Evolutionary conservation across 768 basidiomycete species (phyloP), one percentile per base, ranked within the genome.

Genomic region (Psilocybe cyanescens): DNA sequence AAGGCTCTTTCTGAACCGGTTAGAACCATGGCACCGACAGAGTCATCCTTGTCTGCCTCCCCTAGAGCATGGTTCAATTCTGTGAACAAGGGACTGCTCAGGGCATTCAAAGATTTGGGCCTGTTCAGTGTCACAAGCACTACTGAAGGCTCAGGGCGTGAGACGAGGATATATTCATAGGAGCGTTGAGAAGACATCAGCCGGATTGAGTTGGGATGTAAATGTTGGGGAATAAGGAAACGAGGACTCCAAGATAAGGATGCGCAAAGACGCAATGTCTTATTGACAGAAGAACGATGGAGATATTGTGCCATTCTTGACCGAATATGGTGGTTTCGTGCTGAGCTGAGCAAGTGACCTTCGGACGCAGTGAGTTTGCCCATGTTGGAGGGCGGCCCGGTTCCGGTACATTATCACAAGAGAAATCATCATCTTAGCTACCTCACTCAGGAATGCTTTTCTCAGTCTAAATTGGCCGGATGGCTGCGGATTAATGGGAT

Each of bases 1-100:
- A 99, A 99, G 3, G 94, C 96, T 74, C 83, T 90, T 63, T 93
- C 92, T 29, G 91, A 92, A 2, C 97, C 97, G 0, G 97, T 99
- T 57, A 99, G 74, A 12, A 99, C 95, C 69, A 98, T 85, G 4
- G 94, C 94, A 48, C 92, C 87, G 37, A 96, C 78, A 5, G 77
- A 75, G 33, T 83, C 81, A 71, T 98, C 95, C 14, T 72, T 76
- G 60, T 95, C 92, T 2, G 88, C 86, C 33, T 85, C 83, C 41
- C 76, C 80, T 49, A 97, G 74, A 4, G 94, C 94, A 29, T 83
- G 78, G 70, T 95, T 94, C 48, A 99, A 81, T 72, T 95, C 93
- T 12, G 75, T 75, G 73, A 98, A 91, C 60, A 98, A 81, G 5
- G 91, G 87, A 24, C 86, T 84, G 68, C 83, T 89, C 61, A 99